These are phyloP conservation scores for Penicillium diatomitis DNA, from an alignment of 495 filamentous ascomycete species.

Conservation along the genomic window DNA sequence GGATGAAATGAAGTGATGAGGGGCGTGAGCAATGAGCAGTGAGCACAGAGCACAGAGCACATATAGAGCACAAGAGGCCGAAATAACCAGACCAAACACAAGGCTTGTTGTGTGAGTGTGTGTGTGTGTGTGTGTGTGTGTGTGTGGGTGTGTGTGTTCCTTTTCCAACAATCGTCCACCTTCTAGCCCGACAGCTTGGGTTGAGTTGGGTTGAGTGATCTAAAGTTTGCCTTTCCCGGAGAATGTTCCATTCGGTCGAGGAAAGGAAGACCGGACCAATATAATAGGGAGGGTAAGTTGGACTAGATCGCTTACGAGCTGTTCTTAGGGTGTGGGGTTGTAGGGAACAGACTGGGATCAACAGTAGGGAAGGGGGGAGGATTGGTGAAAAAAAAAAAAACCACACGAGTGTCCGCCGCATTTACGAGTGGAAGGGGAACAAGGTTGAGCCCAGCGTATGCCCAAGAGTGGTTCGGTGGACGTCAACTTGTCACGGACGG, in stretches of 20 bases:
- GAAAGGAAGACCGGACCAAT: no score
- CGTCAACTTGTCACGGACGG: constrained; percentile 1
- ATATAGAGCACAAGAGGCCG: no score
- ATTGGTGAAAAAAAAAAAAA: background rate
- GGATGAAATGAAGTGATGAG: no score
- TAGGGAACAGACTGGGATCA: constrained; percentile 5
- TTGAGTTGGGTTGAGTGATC: constrained; percentile 22
- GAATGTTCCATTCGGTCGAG: no score
- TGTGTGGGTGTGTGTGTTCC: no score
- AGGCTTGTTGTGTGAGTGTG: no score
- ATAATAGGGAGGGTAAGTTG: constrained; percentile 21
- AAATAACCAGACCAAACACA: no score
- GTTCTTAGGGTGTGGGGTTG: background rate
- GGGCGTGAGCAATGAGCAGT: no score
- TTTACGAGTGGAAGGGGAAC: constrained; percentile 10
- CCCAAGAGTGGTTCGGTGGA: constrained; percentile 9
- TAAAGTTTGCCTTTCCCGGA: no score
- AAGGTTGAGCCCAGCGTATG: constrained; percentile 14
- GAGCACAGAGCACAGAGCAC: no score
- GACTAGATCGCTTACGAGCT: constrained; percentile 12
- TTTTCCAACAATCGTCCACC: background rate
- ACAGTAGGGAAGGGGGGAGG: constrained; percentile 10
- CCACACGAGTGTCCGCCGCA: no score
- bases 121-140: no score
- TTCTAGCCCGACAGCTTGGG: constrained; percentile 34